A percentile compares a stretch with the other conserved stretches of the same genome.
phyloP scores from a whole-genome alignment of 1,284 basidiomycete species.

The Ustilago xerochloae region DNA sequence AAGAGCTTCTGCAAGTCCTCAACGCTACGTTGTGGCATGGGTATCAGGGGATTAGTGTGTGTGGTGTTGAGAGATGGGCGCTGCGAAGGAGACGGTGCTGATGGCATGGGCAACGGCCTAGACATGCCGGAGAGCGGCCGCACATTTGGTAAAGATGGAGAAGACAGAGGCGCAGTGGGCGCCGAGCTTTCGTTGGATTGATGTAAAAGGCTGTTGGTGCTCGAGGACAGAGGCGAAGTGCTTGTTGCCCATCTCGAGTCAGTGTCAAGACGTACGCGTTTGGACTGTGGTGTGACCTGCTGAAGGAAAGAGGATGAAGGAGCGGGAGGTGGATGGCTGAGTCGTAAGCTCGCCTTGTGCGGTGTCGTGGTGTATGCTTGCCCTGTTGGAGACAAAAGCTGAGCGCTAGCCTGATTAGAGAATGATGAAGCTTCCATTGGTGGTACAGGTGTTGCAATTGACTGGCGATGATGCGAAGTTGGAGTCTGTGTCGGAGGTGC shows the following conservation, averaged over 20 bases:
- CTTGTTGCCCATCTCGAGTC: constrained; percentile 1
- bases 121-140: constrained; percentile 35
- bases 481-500: neutral
- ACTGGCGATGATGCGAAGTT: neutral
- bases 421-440: neutral
- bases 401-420: neutral
- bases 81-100: constrained; percentile 26
- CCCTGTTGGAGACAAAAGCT: neutral
- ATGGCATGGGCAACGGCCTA: constrained; percentile 15
- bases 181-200: constrained; percentile 6
- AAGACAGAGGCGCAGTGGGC: constrained; percentile 3
- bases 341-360: constrained; percentile 13
- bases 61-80: neutral
- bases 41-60: constrained; percentile 11
- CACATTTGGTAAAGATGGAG: constrained; percentile 11
- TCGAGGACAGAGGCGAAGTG: constrained; percentile 10
- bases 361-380: constrained; percentile 1
- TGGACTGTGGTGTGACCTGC: constrained; percentile 21
- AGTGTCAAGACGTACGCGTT: constrained; percentile 11
- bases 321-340: constrained; percentile 39
- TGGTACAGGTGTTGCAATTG: neutral
- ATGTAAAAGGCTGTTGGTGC: neutral
- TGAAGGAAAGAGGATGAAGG: constrained; percentile 7
- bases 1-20: constrained; percentile 27
- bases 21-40: constrained; percentile 31